Base-by-base conservation (phyloP, 352 stramenopile species). In the Globisporangium sylvaticum region DNA sequence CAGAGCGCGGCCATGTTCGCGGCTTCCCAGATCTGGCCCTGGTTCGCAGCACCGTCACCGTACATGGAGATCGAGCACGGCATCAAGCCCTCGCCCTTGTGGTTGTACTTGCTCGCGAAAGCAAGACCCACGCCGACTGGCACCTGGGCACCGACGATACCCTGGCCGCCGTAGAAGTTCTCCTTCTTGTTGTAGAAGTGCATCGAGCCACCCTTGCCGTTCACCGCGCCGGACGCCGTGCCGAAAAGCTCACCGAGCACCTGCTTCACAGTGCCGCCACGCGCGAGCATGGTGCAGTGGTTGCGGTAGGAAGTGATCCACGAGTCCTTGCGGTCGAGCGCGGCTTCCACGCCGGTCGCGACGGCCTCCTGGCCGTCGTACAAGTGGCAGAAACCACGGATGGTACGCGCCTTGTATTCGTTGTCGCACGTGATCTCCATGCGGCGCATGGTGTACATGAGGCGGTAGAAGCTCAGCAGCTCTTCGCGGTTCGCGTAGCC, bases 401-500 rank as follows among this genome's bases (percentile, higher is more conserved):
- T 99, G 67, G 76, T 95, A 53, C 92, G 88, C 37, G 92, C 89
- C 92, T 99, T 99, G 91, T 99, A 99, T 81, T 99, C 97, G 68
- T 99, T 99, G 80, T 99, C 98, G 74, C 97, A 99, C 12, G 98
- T 99, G 79, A 99, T 99, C 85, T 99, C 98, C 97, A 99, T 99
- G 64, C 98, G 94, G 70, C 98, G 95, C 96, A 99, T 99, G 18
- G 92, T 99, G 92, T 99, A 99, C 98, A 99, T 99, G 57, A 98
- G 75, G 77, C 97, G 87, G 79, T 99, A 99, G 80, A 98, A 99
- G 15, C 74, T 71, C 59, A 99, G 67, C 61, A 99, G 80, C 74
- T 99, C 97, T 64, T 99, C 95, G 68, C 98, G 98, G 74, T 90
- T 98, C 48, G 90, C 91, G 71, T 91, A 71, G 31, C 78, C 83